Evolutionary conservation across 495 filamentous ascomycete species (phyloP), one percentile per base, ranked within the genome.

Genomic region (Penicillium angulare): DNA sequence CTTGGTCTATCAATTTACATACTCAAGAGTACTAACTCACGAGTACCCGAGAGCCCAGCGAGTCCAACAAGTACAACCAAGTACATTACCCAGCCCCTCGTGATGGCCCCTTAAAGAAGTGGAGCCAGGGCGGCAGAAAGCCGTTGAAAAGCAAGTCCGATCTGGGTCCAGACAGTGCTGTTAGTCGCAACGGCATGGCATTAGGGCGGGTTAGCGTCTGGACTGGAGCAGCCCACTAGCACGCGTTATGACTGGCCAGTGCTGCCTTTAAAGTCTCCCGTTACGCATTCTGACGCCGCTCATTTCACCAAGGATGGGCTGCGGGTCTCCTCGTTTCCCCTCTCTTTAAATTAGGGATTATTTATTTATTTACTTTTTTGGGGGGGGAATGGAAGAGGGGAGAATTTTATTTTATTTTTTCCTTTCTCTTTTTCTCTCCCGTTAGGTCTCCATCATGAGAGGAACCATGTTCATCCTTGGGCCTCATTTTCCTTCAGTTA

Each of bases 171-270:
- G 47, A 36, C 43, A 31, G 18, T 45, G n/a, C n/a, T 56, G 56
- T 58, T 59, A 64, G 59, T 59, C 49, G 48, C 58, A 64, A 64
- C 61, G 58, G 58, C 47, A 59, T 35, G 46, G 59, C 59, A 61
- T 63, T 57, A 60, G 52, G 45, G 52, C 52, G 43, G 24, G 27
- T 55, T 59, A 56, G 56, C 47, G 59, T 57, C 53, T 60, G 48
- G 53, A 32, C 60, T 41, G 51, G 48, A 34, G 45, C 49, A 46
- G n/a, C n/a, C n/a, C n/a, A n/a, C n/a, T n/a, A n/a, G n/a, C n/a
- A n/a, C n/a, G n/a, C n/a, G n/a, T n/a, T n/a, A n/a, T 55, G 36
- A 46, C 48, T 60, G 57, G 57, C 42, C 57, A 46, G 49, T 56
- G 57, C 53, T 49, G 47, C 16, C 35, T 53, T 60, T 56, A 52